Percentiles rank a stretch among this genome's conserved stretches.
Conservation (phyloP, 2,329 filamentous ascomycete species). For the Fusarium hostae region DNA sequence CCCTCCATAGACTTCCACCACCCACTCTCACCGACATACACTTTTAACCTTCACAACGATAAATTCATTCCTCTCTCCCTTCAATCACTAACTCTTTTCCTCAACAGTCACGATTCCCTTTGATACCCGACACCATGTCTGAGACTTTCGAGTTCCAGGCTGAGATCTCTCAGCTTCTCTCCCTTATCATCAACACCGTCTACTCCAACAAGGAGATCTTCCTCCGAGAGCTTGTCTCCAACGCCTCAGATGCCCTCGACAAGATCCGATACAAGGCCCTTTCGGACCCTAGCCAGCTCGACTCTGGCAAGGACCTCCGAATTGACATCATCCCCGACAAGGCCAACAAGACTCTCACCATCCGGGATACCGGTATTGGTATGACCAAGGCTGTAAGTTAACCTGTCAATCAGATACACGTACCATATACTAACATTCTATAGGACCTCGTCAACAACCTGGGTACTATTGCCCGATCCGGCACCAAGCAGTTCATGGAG, state of each 20-base stretch:
- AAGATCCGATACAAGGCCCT: slow-evolving; percentile 99
- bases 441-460: slow-evolving; percentile 99
- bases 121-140: slow-evolving; percentile 75
- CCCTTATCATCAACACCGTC: slow-evolving; percentile 99
- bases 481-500: slow-evolving; percentile 99
- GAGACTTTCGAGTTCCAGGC: slow-evolving; percentile 99
- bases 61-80: not conserved
- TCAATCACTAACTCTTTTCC: slow-evolving; percentile 32
- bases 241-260: slow-evolving; percentile 98
- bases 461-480: slow-evolving; percentile 98
- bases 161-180: slow-evolving; percentile 99
- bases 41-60: not conserved
- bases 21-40: slow-evolving; percentile 11
- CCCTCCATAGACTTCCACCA: slow-evolving; percentile 31
- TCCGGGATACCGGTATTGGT: slow-evolving; percentile 98
- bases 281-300: slow-evolving; percentile 96
- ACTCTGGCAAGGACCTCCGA: slow-evolving; percentile 96
- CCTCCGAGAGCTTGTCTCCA: slow-evolving; percentile 97
- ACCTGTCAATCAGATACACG: too few species aligned
- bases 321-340: slow-evolving; percentile 99
- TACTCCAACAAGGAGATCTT: slow-evolving; percentile 99
- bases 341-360: slow-evolving; percentile 96
- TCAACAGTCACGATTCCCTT: slow-evolving; percentile 47
- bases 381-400: slow-evolving; percentile 98
- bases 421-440: slow-evolving; percentile 6